Base-by-base conservation (phyloP, 83 land plant genomes). In the Thuja plicata region DNA sequence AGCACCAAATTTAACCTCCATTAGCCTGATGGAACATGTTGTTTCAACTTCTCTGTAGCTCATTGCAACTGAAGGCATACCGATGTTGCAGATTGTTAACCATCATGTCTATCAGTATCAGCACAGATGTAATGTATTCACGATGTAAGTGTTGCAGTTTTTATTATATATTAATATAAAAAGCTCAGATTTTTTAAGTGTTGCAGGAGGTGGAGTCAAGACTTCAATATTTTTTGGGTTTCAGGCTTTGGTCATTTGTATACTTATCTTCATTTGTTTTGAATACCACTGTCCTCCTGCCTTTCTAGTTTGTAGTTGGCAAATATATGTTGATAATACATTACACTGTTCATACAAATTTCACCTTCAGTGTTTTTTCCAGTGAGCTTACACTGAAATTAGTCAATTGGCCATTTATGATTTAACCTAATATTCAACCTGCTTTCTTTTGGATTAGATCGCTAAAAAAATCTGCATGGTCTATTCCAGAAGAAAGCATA, bases 1-100 rank as follows among this genome's bases (percentile, higher is more conserved):
- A 80, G 84, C 84, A 80, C 46, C 84, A 83, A 45, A 46, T 27
- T 27, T 83, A 52, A n/a, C 43, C 32, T 83, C 55, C 85, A 83
- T 45, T 46, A 30, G 34, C 19, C 46, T 46, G 27, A 45, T 83
- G 54, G 85, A 83, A 83, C 48, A 27, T 82, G 43, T 46, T 46
- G 15, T 83, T 40, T 83, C 24, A 12, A 46, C 48, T 83, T 83
- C 52, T 46, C 27, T 45, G 10, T 45, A 9, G 45, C 27, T 41
- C 40, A 16, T 50, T 78, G 81, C 17, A 40, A 24, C 84, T 3
- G 37, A 73, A 81, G 54, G 34, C 52, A 82, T 82, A 21, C 45
- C 24, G 83, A 79, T 79, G 32, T 43, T 80, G 84, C 84, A 80
- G 82, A 41, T 27, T 66, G 73, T 66, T 27, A 24, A 66, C 8